Base-by-base conservation (phyloP, 345 rosid genomes). In the Euphorbia lathyris region DNA sequence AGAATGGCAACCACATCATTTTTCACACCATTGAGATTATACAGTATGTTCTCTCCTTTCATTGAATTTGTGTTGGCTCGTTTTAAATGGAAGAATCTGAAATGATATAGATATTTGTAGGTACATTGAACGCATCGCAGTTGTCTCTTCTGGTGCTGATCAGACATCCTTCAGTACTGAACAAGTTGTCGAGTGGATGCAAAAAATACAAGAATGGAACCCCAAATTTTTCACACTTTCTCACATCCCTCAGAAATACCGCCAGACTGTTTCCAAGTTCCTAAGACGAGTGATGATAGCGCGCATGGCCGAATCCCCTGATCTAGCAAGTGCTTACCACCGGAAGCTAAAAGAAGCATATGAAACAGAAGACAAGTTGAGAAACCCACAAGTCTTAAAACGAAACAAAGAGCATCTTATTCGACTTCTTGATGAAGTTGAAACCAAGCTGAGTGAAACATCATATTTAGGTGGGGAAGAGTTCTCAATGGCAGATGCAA, bases 321-420 rank as follows among this genome's bases (percentile, higher is more conserved):
- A 88, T 68, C 88, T 91, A 17, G 97, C 97, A 5, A 88, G 86
- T 63, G 87, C 95, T 7, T 94, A 94, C 87, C 97, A 94, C 77
- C 6, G 63, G 10, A 88, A 88, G 83, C 90, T 88, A 63, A 90
- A 80, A 75, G 97, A 88, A 26, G 90, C 89, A 34, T 78, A 90
- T 0, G 87, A 74, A 27, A 91, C 83, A 0, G 96, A 91, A 51
- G 96, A 90, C 77, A 88, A 86, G 79, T 66, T 91, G 71, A 87
- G 80, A 77, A 77, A 81, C 65, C 79, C 81, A 5, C 85, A 76
- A 25, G 85, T 85, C 42, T 9, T 77, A 8, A 74, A 73, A 36
- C 80, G 85, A 63, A 91, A 90, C 79, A 71, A 80, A 75, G 87
- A 86, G 7, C 93, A 83, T 72, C 88, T 91, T 63, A 32, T 78